Evolutionary conservation across 2,329 filamentous ascomycete genomes (phyloP).

Genomic region (Alternaria viburni): DNA sequence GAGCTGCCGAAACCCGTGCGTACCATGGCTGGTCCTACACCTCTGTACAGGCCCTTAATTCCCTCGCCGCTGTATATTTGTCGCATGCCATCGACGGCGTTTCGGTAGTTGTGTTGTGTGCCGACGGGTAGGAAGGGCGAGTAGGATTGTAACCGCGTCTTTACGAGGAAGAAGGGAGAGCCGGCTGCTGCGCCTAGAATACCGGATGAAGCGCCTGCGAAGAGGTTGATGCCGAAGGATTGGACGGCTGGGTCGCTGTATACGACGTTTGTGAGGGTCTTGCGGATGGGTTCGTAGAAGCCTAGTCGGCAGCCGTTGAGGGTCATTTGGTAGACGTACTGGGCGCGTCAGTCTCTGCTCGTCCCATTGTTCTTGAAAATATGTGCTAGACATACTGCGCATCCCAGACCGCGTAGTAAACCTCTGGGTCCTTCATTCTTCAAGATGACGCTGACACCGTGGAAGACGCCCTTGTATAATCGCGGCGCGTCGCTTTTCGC

Average conservation of each 20-base stretch:
- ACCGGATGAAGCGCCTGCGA: conserved; percentile 86
- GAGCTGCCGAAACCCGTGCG: conserved; percentile 94
- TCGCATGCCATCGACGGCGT: conserved; percentile 80
- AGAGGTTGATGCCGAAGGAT: conserved; percentile 88
- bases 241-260: conserved; percentile 78
- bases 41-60: conserved; percentile 81
- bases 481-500: conserved; percentile 82
- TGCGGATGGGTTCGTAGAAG: conserved; percentile 95
- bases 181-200: conserved; percentile 91
- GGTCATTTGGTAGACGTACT: conserved; percentile 94
- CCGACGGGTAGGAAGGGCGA: conserved; percentile 92
- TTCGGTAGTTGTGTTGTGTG: conserved; percentile 92
- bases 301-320: conserved; percentile 96
- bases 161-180: conserved; percentile 96
- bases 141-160: conserved; percentile 93
- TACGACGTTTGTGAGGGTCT: conserved; percentile 70
- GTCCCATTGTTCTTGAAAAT: background rate
- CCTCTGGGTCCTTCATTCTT: conserved; percentile 87
- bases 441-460: conserved; percentile 88
- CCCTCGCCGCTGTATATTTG: conserved; percentile 83
- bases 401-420: conserved; percentile 86
- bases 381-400: conserved; percentile 63
- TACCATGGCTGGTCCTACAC: conserved; percentile 92
- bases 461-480: conserved; percentile 88
- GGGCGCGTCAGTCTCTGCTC: conserved; percentile 15